phyloP scores from a whole-genome alignment of 169 alveolate genomes.

The Plasmodium gallinaceum region DNA sequence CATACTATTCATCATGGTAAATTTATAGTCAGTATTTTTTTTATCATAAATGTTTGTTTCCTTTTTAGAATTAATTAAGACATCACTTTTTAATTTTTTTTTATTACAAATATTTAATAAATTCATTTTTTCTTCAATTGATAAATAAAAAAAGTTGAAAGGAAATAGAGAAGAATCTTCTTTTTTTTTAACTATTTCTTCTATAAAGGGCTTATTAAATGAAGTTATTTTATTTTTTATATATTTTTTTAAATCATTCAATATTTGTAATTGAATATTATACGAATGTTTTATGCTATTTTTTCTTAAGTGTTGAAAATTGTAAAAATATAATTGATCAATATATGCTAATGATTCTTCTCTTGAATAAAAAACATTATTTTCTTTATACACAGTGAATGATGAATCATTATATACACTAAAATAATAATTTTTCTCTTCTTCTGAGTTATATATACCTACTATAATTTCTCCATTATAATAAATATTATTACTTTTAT shows the following conservation, averaged over 20 bases:
- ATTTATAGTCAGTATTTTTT: background rate
- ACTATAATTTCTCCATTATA: conserved; percentile 49
- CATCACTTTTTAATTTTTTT: conserved; percentile 7
- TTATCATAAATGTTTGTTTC: background rate
- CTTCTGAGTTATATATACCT: conserved; percentile 38
- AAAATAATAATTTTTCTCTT: conserved; percentile 41
- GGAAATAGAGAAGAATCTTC: conserved; percentile 47
- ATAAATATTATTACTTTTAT: conserved; percentile 57
- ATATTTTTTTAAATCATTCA: conserved; percentile 44
- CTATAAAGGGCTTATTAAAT: conserved; percentile 37
- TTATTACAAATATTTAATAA: conserved; percentile 23
- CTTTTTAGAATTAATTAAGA: background rate
- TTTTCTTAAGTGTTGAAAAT: conserved; percentile 64
- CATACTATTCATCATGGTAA: conserved; percentile 9
- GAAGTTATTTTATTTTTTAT: conserved; percentile 47
- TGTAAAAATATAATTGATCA: conserved; percentile 62
- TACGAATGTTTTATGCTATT: background rate
- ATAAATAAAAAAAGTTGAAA: conserved; percentile 42
- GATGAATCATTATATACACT: conserved; percentile 68
- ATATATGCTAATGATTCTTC: conserved; percentile 67
- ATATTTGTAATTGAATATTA: conserved; percentile 25
- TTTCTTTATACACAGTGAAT: conserved; percentile 44
- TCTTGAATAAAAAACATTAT: conserved; percentile 41
- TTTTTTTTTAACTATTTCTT: conserved; percentile 43
- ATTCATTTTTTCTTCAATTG: conserved; percentile 38